phyloP scores from a whole-genome alignment of 139 green algal genomes.

The Astrephomene gubernaculifera region DNA sequence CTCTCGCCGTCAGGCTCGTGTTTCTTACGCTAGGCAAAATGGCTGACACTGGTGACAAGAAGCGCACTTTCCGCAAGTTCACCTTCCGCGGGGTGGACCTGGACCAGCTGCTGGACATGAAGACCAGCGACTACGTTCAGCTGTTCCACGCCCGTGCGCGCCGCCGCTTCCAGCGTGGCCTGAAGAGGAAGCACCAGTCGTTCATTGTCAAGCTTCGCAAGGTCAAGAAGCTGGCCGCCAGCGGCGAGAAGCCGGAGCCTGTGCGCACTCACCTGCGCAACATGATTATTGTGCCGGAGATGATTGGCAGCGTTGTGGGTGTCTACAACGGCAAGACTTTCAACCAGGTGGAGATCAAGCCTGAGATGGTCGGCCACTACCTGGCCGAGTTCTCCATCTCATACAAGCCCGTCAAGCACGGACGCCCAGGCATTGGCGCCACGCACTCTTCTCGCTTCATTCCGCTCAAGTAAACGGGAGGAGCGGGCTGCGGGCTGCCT shows the following conservation, averaged over 20 bases:
- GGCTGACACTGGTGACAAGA: conserved; percentile 46
- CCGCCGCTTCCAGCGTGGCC: conserved; percentile 93
- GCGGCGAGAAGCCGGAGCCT: conserved; percentile 97
- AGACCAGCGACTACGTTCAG: conserved; percentile 81
- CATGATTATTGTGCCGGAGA: conserved; percentile 99
- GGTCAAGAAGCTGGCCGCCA: conserved; percentile 81
- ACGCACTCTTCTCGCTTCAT: conserved; percentile 98
- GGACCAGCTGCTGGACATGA: conserved; percentile 98
- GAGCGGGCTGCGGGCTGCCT: background rate
- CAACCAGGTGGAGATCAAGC: conserved; percentile 92
- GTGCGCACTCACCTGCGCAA: conserved; percentile 99
- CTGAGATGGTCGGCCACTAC: conserved; percentile 99
- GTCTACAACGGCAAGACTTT: conserved; percentile 99
- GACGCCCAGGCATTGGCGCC: conserved; percentile 96
- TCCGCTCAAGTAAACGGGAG: conserved; percentile 92
- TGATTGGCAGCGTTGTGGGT: conserved; percentile 98
- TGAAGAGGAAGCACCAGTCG: conserved; percentile 96
- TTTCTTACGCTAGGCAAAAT: conserved; percentile 39
- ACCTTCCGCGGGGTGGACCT: conserved; percentile 95
- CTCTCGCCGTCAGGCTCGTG: conserved; percentile 29
- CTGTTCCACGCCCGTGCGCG: conserved; percentile 58
- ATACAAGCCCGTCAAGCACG: conserved; percentile 99
- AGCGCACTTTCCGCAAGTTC: conserved; percentile 75
- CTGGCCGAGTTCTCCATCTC: conserved; percentile 99
- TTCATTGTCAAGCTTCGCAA: conserved; percentile 99